These are phyloP conservation scores for Candida sojae DNA, from an alignment of 1,139 yeast genomes.

Conservation along the genomic window DNA sequence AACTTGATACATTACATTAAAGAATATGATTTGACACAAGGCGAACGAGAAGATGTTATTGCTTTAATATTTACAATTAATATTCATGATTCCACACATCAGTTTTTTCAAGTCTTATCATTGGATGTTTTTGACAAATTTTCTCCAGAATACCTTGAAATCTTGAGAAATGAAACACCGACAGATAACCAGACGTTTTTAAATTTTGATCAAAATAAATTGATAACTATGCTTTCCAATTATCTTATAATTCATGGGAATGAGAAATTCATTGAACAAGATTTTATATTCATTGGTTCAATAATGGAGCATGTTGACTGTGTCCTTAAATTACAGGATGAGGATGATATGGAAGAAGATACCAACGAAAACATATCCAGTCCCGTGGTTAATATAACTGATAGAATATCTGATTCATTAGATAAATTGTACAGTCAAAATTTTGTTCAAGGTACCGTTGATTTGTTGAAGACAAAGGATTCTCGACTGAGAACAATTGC, in stretches of 20 bases:
- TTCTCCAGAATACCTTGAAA: not conserved
- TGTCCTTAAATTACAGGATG: slow-evolving; percentile 16
- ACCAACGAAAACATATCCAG: slow-evolving; percentile 3
- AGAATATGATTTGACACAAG: not conserved
- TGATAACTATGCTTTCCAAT: slow-evolving; percentile 20
- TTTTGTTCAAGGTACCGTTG: slow-evolving; percentile 26
- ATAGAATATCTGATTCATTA: slow-evolving; percentile 3
- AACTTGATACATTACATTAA: slow-evolving; percentile 3
- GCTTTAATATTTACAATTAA: slow-evolving; percentile 7
- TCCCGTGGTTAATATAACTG: slow-evolving; percentile 1
- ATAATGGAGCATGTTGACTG: slow-evolving; percentile 25
- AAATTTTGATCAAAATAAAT: slow-evolving; percentile 4
- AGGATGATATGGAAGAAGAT: slow-evolving; percentile 7
- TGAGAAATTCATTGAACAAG: slow-evolving; percentile 17
- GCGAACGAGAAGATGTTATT: not conserved
- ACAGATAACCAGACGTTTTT: not conserved
- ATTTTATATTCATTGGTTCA: slow-evolving; percentile 23
- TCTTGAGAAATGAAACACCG: slow-evolving; percentile 2
- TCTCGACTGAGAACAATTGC: slow-evolving; percentile 14
- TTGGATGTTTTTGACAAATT: slow-evolving; percentile 1
- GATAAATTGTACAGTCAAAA: slow-evolving; percentile 20
- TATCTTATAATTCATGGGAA: slow-evolving; percentile 22
- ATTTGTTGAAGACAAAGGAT: slow-evolving; percentile 17
- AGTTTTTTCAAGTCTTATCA: slow-evolving; percentile 9
- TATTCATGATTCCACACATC: slow-evolving; percentile 2